Evolutionary conservation across 495 filamentous ascomycete genomes (phyloP).

Genomic region (Penicillium macrosclerotiorum): DNA sequence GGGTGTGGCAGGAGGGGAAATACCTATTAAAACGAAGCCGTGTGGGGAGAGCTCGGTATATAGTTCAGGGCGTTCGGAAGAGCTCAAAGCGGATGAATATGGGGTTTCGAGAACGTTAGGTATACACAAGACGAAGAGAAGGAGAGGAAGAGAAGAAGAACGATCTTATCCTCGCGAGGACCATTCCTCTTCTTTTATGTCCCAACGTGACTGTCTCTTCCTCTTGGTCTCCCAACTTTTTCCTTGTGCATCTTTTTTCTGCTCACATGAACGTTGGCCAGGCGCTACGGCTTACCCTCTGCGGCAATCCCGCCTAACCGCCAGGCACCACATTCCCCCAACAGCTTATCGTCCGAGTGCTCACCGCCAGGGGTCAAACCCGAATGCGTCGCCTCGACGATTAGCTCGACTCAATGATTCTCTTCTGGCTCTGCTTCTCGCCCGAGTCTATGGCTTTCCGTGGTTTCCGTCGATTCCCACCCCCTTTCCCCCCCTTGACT

Average conservation of each 20-base stretch:
- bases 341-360: constrained; percentile 18
- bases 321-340: constrained; percentile 13
- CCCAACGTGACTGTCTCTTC: neutral
- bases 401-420: neutral
- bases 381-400: neutral
- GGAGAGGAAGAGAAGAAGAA: too few species aligned
- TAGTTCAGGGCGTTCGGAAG: too few species aligned
- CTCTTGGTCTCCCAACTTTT: constrained; percentile 3
- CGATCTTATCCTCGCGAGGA: too few species aligned
- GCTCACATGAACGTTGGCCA: constrained; percentile 37
- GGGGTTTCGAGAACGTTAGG: too few species aligned
- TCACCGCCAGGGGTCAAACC: constrained; percentile 12
- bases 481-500: neutral
- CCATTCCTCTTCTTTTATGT: neutral
- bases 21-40: too few species aligned
- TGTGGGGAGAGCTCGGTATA: too few species aligned
- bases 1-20: too few species aligned
- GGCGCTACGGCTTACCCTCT: constrained; percentile 38
- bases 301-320: constrained; percentile 32
- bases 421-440: constrained; percentile 6
- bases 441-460: constrained; percentile 4
- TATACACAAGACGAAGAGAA: neutral
- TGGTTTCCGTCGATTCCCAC: too few species aligned
- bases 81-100: too few species aligned
- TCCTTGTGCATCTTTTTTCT: constrained; percentile 24